phyloP scores from a whole-genome alignment of 2,329 filamentous ascomycete genomes.

The Penicillium sp. region DNA sequence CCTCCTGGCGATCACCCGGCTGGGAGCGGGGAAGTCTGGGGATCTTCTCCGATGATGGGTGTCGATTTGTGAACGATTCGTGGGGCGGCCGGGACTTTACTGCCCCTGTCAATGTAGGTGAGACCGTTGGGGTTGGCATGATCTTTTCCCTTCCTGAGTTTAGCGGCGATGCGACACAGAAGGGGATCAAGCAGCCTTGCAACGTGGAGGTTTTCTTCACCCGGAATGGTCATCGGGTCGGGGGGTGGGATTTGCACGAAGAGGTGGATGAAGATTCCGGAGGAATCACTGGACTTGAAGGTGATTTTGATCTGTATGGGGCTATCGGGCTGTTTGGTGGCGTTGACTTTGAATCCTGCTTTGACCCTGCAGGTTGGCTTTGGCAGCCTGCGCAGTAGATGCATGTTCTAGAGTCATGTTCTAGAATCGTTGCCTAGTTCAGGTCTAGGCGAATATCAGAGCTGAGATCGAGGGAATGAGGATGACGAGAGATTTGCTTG shows the following conservation, averaged over 20 bases:
- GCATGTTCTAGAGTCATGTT: neutral
- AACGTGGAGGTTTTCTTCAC: conserved; percentile 61
- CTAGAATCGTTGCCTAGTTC: neutral
- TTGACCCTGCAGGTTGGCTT: conserved; percentile 51
- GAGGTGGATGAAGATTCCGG: conserved; percentile 59
- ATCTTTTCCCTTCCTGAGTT: conserved; percentile 45
- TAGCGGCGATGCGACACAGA: neutral
- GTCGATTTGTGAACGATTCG: conserved; percentile 63
- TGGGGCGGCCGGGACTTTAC: conserved; percentile 62
- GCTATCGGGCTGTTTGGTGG: conserved; percentile 63
- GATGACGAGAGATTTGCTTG: neutral
- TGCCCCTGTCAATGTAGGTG: conserved; percentile 51
- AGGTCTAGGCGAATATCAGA: neutral
- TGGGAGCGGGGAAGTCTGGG: conserved; percentile 64
- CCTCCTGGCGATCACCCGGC: conserved; percentile 62
- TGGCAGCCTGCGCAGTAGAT: conserved; percentile 31
- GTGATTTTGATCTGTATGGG: conserved; percentile 65
- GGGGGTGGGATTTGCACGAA: conserved; percentile 62
- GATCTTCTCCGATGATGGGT: conserved; percentile 64
- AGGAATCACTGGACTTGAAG: conserved; percentile 65
- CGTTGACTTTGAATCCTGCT: conserved; percentile 61
- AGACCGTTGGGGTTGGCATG: conserved; percentile 63
- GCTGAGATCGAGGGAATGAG: neutral
- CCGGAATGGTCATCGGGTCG: conserved; percentile 53
- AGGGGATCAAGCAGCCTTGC: conserved; percentile 24